Evolutionary conservation across 305 asterid genomes (phyloP).

Genomic region (Fraxinus dipetala): DNA sequence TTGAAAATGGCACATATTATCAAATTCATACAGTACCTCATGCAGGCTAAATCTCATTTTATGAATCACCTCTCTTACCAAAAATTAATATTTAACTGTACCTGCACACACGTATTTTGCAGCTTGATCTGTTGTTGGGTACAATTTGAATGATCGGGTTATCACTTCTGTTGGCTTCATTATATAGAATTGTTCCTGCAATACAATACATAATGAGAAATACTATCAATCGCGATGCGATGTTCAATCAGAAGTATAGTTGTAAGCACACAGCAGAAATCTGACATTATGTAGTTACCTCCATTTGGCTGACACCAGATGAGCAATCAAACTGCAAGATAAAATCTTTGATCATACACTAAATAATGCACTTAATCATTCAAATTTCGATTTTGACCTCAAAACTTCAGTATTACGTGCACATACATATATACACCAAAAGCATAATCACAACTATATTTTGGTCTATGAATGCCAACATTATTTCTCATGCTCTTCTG

Average conservation of each 20-base stretch:
- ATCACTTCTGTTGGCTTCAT: slow-evolving; percentile 82
- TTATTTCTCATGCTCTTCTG: neutral
- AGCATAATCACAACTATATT: neutral
- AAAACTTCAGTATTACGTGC: neutral
- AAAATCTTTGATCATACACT: neutral
- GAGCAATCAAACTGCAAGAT: slow-evolving; percentile 93
- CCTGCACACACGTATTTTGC: slow-evolving; percentile 84
- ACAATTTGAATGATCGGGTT: slow-evolving; percentile 76
- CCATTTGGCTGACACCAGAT: slow-evolving; percentile 88
- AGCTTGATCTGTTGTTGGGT: slow-evolving; percentile 92
- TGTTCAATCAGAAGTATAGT: neutral
- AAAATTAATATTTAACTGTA: slow-evolving; percentile 20
- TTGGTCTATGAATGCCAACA: neutral
- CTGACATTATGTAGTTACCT: slow-evolving; percentile 45
- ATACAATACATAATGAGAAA: slow-evolving; percentile 18
- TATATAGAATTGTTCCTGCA: slow-evolving; percentile 86
- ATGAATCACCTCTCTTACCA: neutral
- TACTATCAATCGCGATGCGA: slow-evolving; percentile 3
- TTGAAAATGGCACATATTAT: neutral
- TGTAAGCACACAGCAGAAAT: neutral
- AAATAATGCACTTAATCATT: neutral
- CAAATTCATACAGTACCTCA: neutral
- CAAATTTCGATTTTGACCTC: neutral
- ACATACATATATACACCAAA: neutral
- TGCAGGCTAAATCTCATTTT: neutral